Evolutionary conservation across 2,329 filamentous ascomycete species (phyloP), one percentile per base, ranked within the genome.

Genomic region (Neospermospora avenae): DNA sequence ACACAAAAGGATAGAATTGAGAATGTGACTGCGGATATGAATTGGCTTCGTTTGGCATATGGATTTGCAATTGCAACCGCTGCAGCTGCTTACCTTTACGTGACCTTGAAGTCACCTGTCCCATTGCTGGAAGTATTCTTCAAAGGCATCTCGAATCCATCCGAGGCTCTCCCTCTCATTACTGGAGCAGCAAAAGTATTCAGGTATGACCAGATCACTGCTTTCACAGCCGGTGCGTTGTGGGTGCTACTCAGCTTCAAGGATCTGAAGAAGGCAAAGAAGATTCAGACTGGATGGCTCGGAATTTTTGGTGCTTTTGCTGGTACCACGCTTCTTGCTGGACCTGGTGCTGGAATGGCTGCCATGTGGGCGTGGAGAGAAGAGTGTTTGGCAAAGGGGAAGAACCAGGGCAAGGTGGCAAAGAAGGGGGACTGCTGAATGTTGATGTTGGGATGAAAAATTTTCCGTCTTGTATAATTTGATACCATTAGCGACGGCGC

Each of bases 331-430:
- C 10, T 69, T 2, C 51, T 69, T 20, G 51, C 62, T 22, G 74
- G 73, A 0, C 70, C 72, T 35, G 72, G 72, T 39, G 70, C 69
- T n/a, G 65, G 65, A 5, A 62, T 74, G 57, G 64, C 67, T 6
- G 57, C 61, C 8, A 68, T 67, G 60, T 75, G 72, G 71, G 63
- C 69, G 10, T 74, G 70, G 67, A 73, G 74, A 61, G 74, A 76
- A 55, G 70, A 73, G 44, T 64, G 68, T 8, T 57, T 76, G 45
- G 70, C 72, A 0, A 61, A 51, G 53, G 57, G 41, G 35, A 39
- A 42, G 31, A 24, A 34, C n/a, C 18, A 35, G 24, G 24, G 53
- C 22, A 57, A 45, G 48, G 46, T 46, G 37, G 2, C 18, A 37
- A 3, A 20, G 48, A 37, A 31, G 14, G 31, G 20, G 3, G 48